Evolutionary conservation across 768 basidiomycete genomes (phyloP).

Genomic region (Auricularia heimuer): DNA sequence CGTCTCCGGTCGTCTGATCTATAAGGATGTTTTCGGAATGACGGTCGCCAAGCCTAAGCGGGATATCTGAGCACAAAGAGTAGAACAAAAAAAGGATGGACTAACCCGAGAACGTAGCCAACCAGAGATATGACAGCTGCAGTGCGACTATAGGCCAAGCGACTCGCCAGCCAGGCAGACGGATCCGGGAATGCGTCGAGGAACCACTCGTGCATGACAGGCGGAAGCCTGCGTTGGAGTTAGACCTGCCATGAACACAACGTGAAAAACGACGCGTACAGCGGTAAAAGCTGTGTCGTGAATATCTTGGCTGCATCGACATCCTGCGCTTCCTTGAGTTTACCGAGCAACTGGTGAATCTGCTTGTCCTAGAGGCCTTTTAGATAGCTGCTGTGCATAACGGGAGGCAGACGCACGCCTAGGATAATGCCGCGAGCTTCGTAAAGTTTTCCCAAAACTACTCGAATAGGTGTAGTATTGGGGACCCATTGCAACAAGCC

Average conservation of each 20-base stretch:
- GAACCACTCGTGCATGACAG: slow-evolving; percentile 97
- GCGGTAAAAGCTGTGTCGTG: slow-evolving; percentile 34
- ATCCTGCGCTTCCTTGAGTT: slow-evolving; percentile 41
- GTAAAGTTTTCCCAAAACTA: slow-evolving; percentile 63
- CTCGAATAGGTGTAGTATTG: slow-evolving; percentile 76
- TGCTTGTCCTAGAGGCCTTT: slow-evolving; percentile 16
- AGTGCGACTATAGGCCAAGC: slow-evolving; percentile 79
- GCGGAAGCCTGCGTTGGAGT: slow-evolving; percentile 15
- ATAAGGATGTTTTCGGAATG: slow-evolving; percentile 95
- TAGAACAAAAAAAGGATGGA: slow-evolving; percentile 3
- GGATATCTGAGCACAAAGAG: background rate
- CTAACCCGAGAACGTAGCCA: slow-evolving; percentile 89
- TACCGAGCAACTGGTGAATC: slow-evolving; percentile 36
- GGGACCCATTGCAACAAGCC: slow-evolving; percentile 99
- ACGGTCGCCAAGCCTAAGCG: slow-evolving; percentile 81
- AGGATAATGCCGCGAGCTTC: slow-evolving; percentile 34
- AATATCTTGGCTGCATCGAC: slow-evolving; percentile 46
- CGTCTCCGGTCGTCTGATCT: slow-evolving; percentile 78
- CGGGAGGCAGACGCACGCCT: slow-evolving; percentile 34
- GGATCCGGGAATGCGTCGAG: slow-evolving; percentile 95
- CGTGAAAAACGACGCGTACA: slow-evolving; percentile 29
- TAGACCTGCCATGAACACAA: background rate
- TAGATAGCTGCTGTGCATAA: background rate
- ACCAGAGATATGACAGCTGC: slow-evolving; percentile 98
- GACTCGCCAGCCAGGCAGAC: slow-evolving; percentile 82